Percentiles rank a stretch among this genome's conserved stretches.
Conservation (phyloP, 2,329 filamentous ascomycete species). For the Fusarium xyrophilum region DNA sequence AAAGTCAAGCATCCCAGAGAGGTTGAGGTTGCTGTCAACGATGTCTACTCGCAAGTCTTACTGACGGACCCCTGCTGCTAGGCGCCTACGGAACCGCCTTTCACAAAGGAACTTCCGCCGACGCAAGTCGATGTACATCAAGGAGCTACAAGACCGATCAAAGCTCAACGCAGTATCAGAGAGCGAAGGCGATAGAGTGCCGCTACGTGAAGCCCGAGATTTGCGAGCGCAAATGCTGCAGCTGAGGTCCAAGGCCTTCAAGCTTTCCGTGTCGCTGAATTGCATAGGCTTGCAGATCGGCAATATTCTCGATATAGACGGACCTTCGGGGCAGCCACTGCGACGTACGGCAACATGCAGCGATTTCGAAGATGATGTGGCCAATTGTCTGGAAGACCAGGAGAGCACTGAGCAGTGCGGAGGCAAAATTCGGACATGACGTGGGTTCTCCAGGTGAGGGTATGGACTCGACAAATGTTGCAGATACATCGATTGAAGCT, state of each 20-base stretch:
- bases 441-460: not conserved
- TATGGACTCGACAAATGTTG: not conserved
- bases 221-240: not conserved
- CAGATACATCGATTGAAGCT: not conserved
- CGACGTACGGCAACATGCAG: not conserved
- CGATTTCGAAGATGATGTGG: not conserved
- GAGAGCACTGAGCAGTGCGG: not conserved
- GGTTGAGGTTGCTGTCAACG: not conserved
- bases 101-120: not conserved
- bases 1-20: rapidly evolving
- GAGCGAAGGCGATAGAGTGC: not conserved
- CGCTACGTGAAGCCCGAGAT: not conserved
- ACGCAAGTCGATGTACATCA: not conserved
- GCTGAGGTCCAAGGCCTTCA: not conserved
- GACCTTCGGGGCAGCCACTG: rapidly evolving
- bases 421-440: not conserved
- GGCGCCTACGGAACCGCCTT: not conserved
- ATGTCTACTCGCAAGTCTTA: no score
- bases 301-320: not conserved
- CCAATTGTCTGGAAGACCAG: no score
- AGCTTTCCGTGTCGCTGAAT: not conserved
- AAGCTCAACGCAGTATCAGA: not conserved
- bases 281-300: not conserved
- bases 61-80: not conserved
- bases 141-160: not conserved